These are phyloP conservation scores for Crithidia sp. DNA, from an alignment of 208 protist genomes.

Conservation along the genomic window DNA sequence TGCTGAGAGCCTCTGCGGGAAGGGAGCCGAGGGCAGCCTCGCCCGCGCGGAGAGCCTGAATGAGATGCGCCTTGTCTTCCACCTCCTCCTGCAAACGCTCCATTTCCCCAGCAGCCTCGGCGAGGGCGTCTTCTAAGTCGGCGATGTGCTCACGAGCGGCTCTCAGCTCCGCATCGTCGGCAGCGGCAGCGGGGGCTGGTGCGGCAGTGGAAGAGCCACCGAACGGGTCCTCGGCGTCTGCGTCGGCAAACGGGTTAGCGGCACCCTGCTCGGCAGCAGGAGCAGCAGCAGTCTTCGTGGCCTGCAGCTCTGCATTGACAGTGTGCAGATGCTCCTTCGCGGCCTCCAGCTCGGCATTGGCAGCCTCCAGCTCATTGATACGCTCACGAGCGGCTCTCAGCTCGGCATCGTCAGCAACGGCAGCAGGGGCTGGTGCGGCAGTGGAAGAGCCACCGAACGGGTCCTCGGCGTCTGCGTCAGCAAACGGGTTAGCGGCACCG, in stretches of 20 bases:
- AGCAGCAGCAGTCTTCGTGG: not conserved
- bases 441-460: slow-evolving; percentile 7
- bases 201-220: not conserved
- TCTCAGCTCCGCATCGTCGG: slow-evolving; percentile 12
- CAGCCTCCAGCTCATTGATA: not conserved
- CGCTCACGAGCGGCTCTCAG: slow-evolving; percentile 4
- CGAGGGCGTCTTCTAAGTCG: slow-evolving; percentile 32
- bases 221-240: slow-evolving; percentile 21
- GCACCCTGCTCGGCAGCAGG: not conserved
- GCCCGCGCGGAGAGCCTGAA: slow-evolving; percentile 30
- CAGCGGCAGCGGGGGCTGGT: not conserved
- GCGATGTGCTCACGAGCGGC: slow-evolving; percentile 18
- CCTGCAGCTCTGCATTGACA: not conserved
- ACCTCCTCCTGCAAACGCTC: slow-evolving; percentile 30
- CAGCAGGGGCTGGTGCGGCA: not conserved
- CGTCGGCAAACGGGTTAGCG: slow-evolving; percentile 25
- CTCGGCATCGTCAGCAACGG: not conserved
- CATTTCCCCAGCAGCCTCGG: slow-evolving; percentile 19
- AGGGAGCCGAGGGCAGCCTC: slow-evolving; percentile 24
- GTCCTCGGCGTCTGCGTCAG: not conserved
- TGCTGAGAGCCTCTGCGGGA: slow-evolving; percentile 3
- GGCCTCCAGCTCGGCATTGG: slow-evolving; percentile 1
- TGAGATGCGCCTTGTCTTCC: slow-evolving; percentile 24
- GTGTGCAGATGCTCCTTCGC: slow-evolving; percentile 8
- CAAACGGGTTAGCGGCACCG: not conserved